phyloP scores from a whole-genome alignment of 2,329 filamentous ascomycete genomes.

The Acrocalymma vagum region DNA sequence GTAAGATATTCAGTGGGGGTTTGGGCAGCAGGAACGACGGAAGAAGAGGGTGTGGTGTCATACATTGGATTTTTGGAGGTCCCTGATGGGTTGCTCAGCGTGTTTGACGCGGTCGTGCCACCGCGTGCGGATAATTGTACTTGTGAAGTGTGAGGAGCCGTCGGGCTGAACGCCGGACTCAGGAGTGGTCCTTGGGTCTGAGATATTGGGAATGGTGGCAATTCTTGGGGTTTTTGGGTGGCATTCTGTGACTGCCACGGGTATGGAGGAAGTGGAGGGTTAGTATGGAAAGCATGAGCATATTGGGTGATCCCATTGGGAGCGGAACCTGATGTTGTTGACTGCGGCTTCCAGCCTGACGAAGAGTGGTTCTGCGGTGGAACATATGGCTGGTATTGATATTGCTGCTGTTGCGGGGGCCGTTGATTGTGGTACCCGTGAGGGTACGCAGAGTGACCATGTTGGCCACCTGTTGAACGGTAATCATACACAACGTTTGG shows the following conservation, averaged over 20 bases:
- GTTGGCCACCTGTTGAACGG: conserved; percentile 30
- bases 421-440: conserved; percentile 29
- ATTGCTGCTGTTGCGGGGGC: conserved; percentile 24
- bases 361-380: conserved; percentile 34
- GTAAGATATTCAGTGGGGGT: conserved; percentile 49
- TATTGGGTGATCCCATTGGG: conserved; percentile 35
- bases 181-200: conserved; percentile 22
- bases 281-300: conserved; percentile 30
- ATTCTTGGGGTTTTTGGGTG: conserved; percentile 20
- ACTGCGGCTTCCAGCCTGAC: conserved; percentile 31
- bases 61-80: conserved; percentile 48
- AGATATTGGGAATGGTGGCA: conserved; percentile 30
- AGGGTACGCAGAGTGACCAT: conserved; percentile 25
- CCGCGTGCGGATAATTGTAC: conserved; percentile 40
- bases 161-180: conserved; percentile 18
- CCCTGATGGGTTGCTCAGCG: conserved; percentile 37
- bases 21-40: conserved; percentile 46
- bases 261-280: conserved; percentile 31
- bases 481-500: conserved; percentile 47
- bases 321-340: conserved; percentile 26
- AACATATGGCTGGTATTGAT: conserved; percentile 37
- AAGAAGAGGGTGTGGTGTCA: conserved; percentile 45
- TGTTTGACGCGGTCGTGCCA: conserved; percentile 42
- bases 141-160: conserved; percentile 22
- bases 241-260: conserved; percentile 25